Conservation (phyloP, 2,329 filamentous ascomycete genomes). For the Trichoderma koningii region DNA sequence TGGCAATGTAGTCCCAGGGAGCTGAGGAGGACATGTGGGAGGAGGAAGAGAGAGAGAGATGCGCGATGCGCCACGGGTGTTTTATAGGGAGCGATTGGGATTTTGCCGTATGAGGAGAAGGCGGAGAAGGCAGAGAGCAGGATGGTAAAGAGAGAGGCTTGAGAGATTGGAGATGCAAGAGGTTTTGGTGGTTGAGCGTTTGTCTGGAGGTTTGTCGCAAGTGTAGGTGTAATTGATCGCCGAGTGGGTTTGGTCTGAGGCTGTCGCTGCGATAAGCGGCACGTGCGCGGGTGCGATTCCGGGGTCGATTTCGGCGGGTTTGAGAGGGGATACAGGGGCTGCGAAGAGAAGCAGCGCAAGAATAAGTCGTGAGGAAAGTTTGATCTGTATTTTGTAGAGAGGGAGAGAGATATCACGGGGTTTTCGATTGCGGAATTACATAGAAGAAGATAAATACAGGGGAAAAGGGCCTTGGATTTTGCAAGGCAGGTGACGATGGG, state of each 20-base stretch:
- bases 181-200: background rate
- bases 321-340: background rate
- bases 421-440: background rate
- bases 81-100: background rate
- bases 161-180: background rate
- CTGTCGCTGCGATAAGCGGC: conserved; percentile 16
- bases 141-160: background rate
- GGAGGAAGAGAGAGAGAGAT: conserved; percentile 19
- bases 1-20: conserved; percentile 98
- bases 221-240: conserved; percentile 12
- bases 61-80: background rate
- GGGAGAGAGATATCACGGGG: background rate
- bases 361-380: background rate
- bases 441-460: conserved; percentile 8
- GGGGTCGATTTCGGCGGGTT: background rate
- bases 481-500: conserved; percentile 22
- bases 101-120: background rate
- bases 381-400: background rate
- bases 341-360: background rate
- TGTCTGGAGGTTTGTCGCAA: conserved; percentile 1
- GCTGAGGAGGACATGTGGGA: conserved; percentile 55
- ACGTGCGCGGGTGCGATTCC: conserved; percentile 9
- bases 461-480: background rate
- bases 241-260: conserved; percentile 20
- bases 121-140: background rate